Conservation (phyloP, 805 yeast species). For the Wickerhamomyces tratensis region DNA sequence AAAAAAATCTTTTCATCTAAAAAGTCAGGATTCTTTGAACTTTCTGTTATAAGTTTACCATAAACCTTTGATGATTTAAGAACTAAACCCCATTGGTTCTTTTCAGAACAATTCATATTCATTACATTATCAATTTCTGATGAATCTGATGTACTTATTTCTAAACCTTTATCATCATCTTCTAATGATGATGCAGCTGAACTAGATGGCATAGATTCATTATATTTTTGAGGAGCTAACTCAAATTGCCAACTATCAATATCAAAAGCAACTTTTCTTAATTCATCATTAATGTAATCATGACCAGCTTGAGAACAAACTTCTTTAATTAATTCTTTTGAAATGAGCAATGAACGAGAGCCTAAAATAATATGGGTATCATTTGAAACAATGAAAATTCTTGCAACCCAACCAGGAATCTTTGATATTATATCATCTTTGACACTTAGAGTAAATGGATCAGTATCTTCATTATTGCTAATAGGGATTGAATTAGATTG, state of each 20-base stretch:
- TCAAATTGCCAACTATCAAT: slow-evolving; percentile 12
- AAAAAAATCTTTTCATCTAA: slow-evolving; percentile 22
- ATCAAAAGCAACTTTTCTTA: slow-evolving; percentile 22
- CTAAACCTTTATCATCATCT: slow-evolving; percentile 20
- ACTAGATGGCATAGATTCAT: slow-evolving; percentile 7
- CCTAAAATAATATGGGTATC: slow-evolving; percentile 23
- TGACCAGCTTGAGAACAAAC: slow-evolving; percentile 24
- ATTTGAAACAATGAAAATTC: slow-evolving; percentile 1
- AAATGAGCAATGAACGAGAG: slow-evolving; percentile 33
- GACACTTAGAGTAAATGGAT: background rate
- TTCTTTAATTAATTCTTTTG: slow-evolving; percentile 25
- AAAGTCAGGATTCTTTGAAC: slow-evolving; percentile 16
- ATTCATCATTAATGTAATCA: slow-evolving; percentile 29
- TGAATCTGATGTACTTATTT: background rate
- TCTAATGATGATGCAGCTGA: slow-evolving; percentile 23
- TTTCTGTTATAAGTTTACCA: slow-evolving; percentile 23
- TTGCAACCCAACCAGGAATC: slow-evolving; percentile 15
- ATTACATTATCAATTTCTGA: slow-evolving; percentile 12
- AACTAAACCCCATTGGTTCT: slow-evolving; percentile 1
- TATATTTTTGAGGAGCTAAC: background rate
- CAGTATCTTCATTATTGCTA: background rate
- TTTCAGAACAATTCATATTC: slow-evolving; percentile 15
- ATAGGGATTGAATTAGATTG: background rate
- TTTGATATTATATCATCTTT: slow-evolving; percentile 6
- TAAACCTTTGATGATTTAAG: slow-evolving; percentile 7